Evolutionary conservation across 2,329 filamentous ascomycete species (phyloP).

Genomic region (Hymenoscyphus scutula): DNA sequence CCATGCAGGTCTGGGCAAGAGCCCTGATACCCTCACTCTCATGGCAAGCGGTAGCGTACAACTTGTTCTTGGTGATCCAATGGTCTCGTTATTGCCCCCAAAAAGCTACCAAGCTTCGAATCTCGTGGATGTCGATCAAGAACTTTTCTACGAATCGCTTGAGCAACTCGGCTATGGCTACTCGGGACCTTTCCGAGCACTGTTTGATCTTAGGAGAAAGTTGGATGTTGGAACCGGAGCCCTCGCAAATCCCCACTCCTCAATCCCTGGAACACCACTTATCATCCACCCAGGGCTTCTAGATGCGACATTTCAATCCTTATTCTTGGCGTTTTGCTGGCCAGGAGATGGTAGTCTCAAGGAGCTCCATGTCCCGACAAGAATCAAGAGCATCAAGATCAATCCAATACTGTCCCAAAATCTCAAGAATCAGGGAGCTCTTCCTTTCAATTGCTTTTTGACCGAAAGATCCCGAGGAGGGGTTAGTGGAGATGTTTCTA

Average conservation of each 20-base stretch:
- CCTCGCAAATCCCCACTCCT: conserved; percentile 1
- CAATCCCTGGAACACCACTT: not conserved
- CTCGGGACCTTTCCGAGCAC: conserved; percentile 14
- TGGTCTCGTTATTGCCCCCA: not conserved
- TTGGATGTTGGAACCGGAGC: conserved; percentile 7
- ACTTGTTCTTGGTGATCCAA: conserved; percentile 3
- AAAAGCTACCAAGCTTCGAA: not conserved
- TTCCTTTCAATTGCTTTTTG: conserved; percentile 11
- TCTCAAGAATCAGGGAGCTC: conserved; percentile 6
- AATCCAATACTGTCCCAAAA: conserved; percentile 22
- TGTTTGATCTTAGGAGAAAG: conserved; percentile 13
- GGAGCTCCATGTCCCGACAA: conserved; percentile 27
- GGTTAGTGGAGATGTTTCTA: conserved; percentile 7
- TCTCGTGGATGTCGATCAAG: conserved; percentile 16
- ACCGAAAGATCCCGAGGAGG: not conserved
- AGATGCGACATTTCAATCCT: conserved; percentile 48
- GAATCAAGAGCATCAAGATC: conserved; percentile 23
- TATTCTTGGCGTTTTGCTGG: conserved; percentile 35
- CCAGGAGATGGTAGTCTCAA: conserved; percentile 27
- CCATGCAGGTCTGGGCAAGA: not conserved
- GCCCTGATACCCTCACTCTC: conserved; percentile 3
- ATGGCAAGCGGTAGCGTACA: conserved; percentile 11
- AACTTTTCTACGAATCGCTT: conserved; percentile 19
- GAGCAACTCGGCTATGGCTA: conserved; percentile 19
- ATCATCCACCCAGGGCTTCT: conserved; percentile 54